Conservation (phyloP, 164 flowering plant species). For the Magnolia changhungtana region DNA sequence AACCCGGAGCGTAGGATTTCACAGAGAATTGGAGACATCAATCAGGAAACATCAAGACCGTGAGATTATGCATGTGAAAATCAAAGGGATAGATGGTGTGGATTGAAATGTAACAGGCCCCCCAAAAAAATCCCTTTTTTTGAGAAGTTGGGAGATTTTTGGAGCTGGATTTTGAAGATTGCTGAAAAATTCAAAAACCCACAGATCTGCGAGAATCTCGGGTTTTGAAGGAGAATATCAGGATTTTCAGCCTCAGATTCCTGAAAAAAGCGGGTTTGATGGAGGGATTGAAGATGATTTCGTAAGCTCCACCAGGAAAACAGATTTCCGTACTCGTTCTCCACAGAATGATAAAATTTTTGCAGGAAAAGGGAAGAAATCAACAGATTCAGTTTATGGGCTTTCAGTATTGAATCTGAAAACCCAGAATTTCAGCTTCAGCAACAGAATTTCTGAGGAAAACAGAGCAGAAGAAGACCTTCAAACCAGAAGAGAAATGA, state of each 20-base stretch:
- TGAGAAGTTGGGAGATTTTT: neutral
- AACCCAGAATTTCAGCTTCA: neutral
- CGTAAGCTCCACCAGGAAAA: neutral
- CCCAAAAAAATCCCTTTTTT: neutral
- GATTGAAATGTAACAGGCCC: neutral
- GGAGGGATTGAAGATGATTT: neutral
- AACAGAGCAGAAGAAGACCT: neutral
- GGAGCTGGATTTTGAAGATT: neutral
- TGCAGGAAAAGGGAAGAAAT: neutral
- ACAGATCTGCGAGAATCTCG: too few relatives aligned
- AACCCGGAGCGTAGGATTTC: slow-evolving; percentile 78
- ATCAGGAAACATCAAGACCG: slow-evolving; percentile 39
- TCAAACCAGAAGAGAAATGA: neutral
- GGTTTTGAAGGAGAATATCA: too few relatives aligned
- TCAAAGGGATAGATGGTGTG: neutral
- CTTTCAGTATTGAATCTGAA: neutral
- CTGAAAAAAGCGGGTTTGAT: neutral
- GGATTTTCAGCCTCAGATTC: too few relatives aligned
- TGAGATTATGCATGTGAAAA: slow-evolving; percentile 27
- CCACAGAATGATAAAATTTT: neutral
- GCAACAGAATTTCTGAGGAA: neutral
- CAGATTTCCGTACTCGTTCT: neutral
- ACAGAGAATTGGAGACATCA: slow-evolving; percentile 75
- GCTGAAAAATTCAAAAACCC: too few relatives aligned
- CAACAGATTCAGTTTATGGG: neutral